A percentile compares a stretch with the other conserved stretches of the same genome.
phyloP scores from a whole-genome alignment of 192 early-diverging fungal genomes.

The Gamsiella multidivaricata region DNA sequence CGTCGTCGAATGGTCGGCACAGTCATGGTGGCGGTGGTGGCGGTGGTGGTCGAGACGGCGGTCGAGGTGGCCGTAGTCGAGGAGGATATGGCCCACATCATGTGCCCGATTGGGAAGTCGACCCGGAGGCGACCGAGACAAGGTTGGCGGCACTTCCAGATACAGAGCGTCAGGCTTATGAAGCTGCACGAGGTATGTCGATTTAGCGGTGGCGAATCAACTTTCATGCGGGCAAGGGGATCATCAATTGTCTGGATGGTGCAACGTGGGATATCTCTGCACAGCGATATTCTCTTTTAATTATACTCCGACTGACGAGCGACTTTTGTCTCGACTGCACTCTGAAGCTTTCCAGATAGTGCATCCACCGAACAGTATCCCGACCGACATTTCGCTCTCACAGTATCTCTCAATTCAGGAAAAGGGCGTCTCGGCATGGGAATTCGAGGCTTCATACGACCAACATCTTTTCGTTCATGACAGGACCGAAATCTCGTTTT shows the following conservation, averaged over 20 bases:
- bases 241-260: too few species aligned
- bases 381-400: constrained; percentile 79
- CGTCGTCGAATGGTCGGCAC: not conserved
- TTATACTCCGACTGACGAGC: too few species aligned
- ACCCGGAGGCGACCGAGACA: constrained; percentile 33
- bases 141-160: constrained; percentile 28
- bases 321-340: not conserved
- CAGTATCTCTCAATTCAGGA: constrained; percentile 83
- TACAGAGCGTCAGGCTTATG: constrained; percentile 36
- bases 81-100: constrained; percentile 18
- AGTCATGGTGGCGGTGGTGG: constrained; percentile 7
- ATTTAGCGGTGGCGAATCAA: not conserved
- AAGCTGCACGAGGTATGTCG: constrained; percentile 28
- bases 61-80: not conserved
- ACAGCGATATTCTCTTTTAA: not conserved
- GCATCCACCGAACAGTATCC: constrained; percentile 78
- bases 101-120: constrained; percentile 21
- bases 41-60: constrained; percentile 4
- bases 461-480: constrained; percentile 73
- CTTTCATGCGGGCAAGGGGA: too few species aligned
- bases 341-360: constrained; percentile 73
- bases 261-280: not conserved
- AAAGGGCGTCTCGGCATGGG: constrained; percentile 85
- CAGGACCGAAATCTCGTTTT: constrained; percentile 81
- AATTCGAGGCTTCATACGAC: constrained; percentile 76